Base-by-base conservation (phyloP, 257 asterid genomes). In the Thymus quinquecostatus region DNA sequence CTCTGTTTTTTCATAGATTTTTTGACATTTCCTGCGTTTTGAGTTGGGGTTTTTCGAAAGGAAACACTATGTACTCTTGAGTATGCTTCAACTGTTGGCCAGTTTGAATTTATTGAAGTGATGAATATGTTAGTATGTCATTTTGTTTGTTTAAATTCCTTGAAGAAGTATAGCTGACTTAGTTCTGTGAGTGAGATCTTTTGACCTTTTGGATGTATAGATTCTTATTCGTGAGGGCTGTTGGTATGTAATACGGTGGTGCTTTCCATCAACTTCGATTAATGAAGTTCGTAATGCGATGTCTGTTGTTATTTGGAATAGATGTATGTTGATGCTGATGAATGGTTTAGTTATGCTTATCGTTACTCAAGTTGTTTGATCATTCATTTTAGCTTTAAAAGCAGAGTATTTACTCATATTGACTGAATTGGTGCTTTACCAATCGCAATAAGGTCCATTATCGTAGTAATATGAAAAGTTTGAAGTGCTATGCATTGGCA, bases 321-420 rank as follows among this genome's bases (percentile, higher is more conserved):
- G 36, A 47, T 74, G 59, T 47, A 10, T 68, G 4, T 28, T 13
- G 38, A 29, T 74, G 30, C 49, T 71, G 40, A 51, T 62, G 58
- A 30, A 66, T 34, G 50, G 38, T 70, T 71, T 71, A 40, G 21
- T 28, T 30, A 40, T 8, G 47, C 34, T 27, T 50, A 10, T 33
- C 63, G n/a, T 28, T 33, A 14, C 56, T 59, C 63, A 49, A 50
- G 55, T 49, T 56, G 10, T 50, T 74, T 74, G 13, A 75, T 54
- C 64, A 40, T 61, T 57, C 38, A 14, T 30, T n/a, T 49, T 47
- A 56, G 27, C 64, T 33, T 28, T 59, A 43, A 47, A 66, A 55
- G 10, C 14, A 21, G 40, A 59, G 32, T 48, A 13, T 60, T 41
- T 60, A 28, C 59, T 21, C 34, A 5, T 7, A 38, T 38, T 38